A percentile compares a stretch with the other conserved stretches of the same genome.
These are phyloP conservation scores for Exophiala sp. DNA, from an alignment of 2,329 filamentous ascomycete species.

Conservation along the genomic window DNA sequence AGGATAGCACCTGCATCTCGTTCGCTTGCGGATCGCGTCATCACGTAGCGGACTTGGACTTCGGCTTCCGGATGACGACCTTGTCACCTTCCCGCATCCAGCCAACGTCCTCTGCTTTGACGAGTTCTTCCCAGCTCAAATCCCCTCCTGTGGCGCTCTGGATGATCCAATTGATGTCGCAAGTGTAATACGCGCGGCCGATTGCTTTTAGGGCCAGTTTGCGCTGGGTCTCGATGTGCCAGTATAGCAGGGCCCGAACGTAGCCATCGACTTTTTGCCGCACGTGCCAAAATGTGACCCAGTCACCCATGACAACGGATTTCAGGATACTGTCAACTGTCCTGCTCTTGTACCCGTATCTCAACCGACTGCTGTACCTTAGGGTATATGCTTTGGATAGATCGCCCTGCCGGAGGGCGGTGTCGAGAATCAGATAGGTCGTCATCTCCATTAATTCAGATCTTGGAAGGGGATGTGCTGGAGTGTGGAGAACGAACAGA, in stretches of 20 bases:
- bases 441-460: constrained; percentile 73
- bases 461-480: constrained; percentile 59
- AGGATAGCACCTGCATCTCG: constrained; percentile 3
- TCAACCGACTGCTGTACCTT: constrained; percentile 43
- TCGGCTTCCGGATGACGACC: constrained; percentile 66
- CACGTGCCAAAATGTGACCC: constrained; percentile 67
- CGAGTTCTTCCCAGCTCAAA: constrained; percentile 64
- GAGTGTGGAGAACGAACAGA: constrained; percentile 62
- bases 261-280: constrained; percentile 72
- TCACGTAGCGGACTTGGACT: constrained; percentile 16
- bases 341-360: constrained; percentile 58
- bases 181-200: constrained; percentile 70
- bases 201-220: constrained; percentile 79
- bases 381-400: constrained; percentile 66
- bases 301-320: constrained; percentile 75
- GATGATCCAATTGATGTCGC: constrained; percentile 65
- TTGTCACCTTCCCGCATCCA: constrained; percentile 71
- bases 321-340: constrained; percentile 63
- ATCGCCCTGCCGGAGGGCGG: constrained; percentile 75
- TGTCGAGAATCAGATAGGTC: constrained; percentile 76
- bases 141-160: constrained; percentile 45
- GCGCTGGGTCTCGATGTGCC: constrained; percentile 67
- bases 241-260: constrained; percentile 71
- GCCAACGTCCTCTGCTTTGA: constrained; percentile 64
- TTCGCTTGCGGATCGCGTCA: neutral